Evolutionary conservation across 2,329 filamentous ascomycete species (phyloP), one percentile per base, ranked within the genome.

Genomic region (Colletotrichum tanaceti): DNA sequence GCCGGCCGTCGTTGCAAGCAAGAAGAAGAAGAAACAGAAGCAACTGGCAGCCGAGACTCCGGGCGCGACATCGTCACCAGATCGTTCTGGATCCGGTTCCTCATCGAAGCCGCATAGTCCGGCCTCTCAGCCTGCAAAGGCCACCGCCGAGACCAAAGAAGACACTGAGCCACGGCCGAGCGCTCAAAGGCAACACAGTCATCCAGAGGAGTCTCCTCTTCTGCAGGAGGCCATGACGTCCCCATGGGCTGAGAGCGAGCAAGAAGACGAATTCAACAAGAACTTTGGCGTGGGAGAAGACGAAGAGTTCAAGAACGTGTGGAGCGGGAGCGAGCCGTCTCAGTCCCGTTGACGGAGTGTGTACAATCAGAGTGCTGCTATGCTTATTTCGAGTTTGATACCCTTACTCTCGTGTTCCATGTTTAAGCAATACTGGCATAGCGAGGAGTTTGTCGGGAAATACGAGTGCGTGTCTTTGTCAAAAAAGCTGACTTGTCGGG

Each of bases 261-360:
- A 54, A 38, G 63, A 70, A 20, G 61, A 70, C 6, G 53, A 59
- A 9, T 60, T 71, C 28, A 55, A 66, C 24, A 58, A 58, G 16
- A 69, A 60, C 43, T 68, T 72, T 43, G 66, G 63, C 18, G 70
- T 79, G 2, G 72, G 77, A n/a, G 78, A 80, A 20, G 76, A 76
- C 35, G 82, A 84, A 4, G 83, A 82, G 64, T 84, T 84, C 68
- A 76, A 77, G 22, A 84, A 85, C 69, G 81, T 84, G n/a, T 85
- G 83, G 83, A 77, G 74, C 47, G 54, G 63, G 7, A 50, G 58
- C 24, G 62, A 63, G 52, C 35, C 52, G 10, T 54, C 52, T 22
- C 52, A 54, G 61, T 57, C 61, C 47, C 60, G 53, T 47, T 52
- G 35, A 59, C 13, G 35, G 53, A 47, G 20, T 35, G 24, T 61